Conservation (phyloP, 352 stramenopile genomes). For the Pythium scleroteichum region DNA sequence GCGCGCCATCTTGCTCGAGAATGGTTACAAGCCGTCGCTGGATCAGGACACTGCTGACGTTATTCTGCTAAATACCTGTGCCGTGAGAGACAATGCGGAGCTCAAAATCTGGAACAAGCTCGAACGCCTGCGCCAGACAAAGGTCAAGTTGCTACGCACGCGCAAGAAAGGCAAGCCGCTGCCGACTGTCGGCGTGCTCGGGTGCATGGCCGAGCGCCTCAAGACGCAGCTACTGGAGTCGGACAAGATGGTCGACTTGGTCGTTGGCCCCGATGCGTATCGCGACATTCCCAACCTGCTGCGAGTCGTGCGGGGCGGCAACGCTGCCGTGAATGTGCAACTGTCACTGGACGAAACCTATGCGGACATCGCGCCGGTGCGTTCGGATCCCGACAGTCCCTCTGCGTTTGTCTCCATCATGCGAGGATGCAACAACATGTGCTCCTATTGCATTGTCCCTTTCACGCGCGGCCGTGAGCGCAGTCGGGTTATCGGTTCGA, state of each 20-base stretch:
- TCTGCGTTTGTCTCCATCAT: slow-evolving; percentile 99
- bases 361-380: slow-evolving; percentile 96
- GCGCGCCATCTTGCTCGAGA: slow-evolving; percentile 88
- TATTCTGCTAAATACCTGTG: slow-evolving; percentile 99
- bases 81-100: slow-evolving; percentile 99
- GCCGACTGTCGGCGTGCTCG: slow-evolving; percentile 94
- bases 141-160: slow-evolving; percentile 60
- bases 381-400: slow-evolving; percentile 76
- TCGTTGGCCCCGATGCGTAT: slow-evolving; percentile 98
- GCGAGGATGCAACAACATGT: slow-evolving; percentile 99
- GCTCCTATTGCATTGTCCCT: slow-evolving; percentile 99
- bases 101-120: slow-evolving; percentile 91
- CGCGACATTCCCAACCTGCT: slow-evolving; percentile 96
- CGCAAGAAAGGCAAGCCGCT: slow-evolving; percentile 62
- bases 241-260: slow-evolving; percentile 96
- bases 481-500: slow-evolving; percentile 88
- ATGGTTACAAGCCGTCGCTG: slow-evolving; percentile 58
- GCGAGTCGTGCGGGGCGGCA: slow-evolving; percentile 73
- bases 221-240: slow-evolving; percentile 95
- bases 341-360: slow-evolving; percentile 99
- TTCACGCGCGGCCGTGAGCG: slow-evolving; percentile 98
- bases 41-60: slow-evolving; percentile 89
- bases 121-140: slow-evolving; percentile 74
- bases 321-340: slow-evolving; percentile 92
- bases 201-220: slow-evolving; percentile 99